Evolutionary conservation across 2,329 filamentous ascomycete genomes (phyloP), one percentile per base, ranked within the genome.

Genomic region (Xylaria sp.): DNA sequence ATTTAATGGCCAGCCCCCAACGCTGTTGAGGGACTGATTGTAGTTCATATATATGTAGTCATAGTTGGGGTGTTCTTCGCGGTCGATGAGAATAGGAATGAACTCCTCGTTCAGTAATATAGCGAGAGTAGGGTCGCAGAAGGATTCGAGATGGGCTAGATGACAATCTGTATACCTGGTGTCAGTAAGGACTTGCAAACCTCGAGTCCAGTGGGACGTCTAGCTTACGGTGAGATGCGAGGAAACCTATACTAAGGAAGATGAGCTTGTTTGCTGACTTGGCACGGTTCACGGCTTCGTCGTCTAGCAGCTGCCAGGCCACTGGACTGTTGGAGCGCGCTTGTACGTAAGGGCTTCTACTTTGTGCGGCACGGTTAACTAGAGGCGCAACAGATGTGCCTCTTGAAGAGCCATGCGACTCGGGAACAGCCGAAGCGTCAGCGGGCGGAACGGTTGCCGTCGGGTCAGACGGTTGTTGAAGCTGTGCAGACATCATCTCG

Each of bases 21-120:
- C 89, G 19, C 91, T 93, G 61, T 91, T 96, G 11, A 95, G 94
- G 1, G 94, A 94, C 75, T 97, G 93, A 42, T 97, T 90, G 76
- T 97, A 99, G 79, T 97, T 97, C 92, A 97, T 97, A 77, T 98
- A 98, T 67, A 98, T 94, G 65, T 91, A 89, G 74, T 99, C 95
- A 67, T 98, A 88, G 74, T 98, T 94, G 8, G 94, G 94, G 25
- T 94, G 88, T 78, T 97, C 92, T 78, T 99, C 95, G 63, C 94
- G 88, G 77, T 99, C 95, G 72, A 98, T 87, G 71, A 97, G 91
- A 75, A 98, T 88, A 3, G 95, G 94, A 46, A 99, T 87, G 76
- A 98, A 99, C 60, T 87, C 86, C 64, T 89, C 83, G 79, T 98
- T 99, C 37, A 99, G 83, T 60, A 97, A 83, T 23, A 86, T 79